Conservation (phyloP, 2,329 filamentous ascomycete species). For the Penicillium sp. region DNA sequence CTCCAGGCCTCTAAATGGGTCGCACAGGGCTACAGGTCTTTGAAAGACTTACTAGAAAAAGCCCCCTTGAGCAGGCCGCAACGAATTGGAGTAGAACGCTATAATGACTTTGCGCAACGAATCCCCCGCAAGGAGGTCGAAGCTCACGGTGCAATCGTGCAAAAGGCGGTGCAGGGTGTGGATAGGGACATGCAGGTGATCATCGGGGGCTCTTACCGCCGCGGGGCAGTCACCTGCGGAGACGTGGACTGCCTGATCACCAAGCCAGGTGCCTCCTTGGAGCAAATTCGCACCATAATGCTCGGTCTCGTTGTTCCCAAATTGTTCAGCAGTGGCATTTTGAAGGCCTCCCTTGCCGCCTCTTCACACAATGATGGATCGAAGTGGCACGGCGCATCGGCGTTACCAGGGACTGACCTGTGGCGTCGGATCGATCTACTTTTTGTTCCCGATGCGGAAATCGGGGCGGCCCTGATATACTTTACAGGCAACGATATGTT, state of each 20-base stretch:
- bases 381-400: slow-evolving; percentile 86
- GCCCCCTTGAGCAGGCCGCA: slow-evolving; percentile 67
- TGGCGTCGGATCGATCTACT: slow-evolving; percentile 86
- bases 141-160: slow-evolving; percentile 64
- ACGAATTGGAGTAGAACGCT: slow-evolving; percentile 71
- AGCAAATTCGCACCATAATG: slow-evolving; percentile 59
- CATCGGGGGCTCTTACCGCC: slow-evolving; percentile 78
- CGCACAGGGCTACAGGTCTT: slow-evolving; percentile 66
- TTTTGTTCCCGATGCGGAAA: slow-evolving; percentile 72
- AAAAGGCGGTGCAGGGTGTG: slow-evolving; percentile 53
- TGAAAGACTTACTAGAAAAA: slow-evolving; percentile 64
- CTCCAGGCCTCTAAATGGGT: slow-evolving; percentile 72
- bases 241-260: slow-evolving; percentile 87
- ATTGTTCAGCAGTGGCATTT: slow-evolving; percentile 61
- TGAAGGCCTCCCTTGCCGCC: slow-evolving; percentile 66
- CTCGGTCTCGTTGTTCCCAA: slow-evolving; percentile 60
- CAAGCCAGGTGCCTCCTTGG: slow-evolving; percentile 55
- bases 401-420: slow-evolving; percentile 55
- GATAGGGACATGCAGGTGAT: slow-evolving; percentile 66
- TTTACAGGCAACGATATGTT: slow-evolving; percentile 96
- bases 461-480: slow-evolving; percentile 85
- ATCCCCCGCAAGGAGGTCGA: slow-evolving; percentile 76
- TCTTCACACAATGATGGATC: slow-evolving; percentile 56
- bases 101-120: slow-evolving; percentile 70
- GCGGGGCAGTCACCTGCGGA: slow-evolving; percentile 68